A percentile compares a stretch with the other conserved stretches of the same genome.
Evolutionary conservation across 306 rosid genomes (phyloP).

Genomic region (Acmispon strigosus): DNA sequence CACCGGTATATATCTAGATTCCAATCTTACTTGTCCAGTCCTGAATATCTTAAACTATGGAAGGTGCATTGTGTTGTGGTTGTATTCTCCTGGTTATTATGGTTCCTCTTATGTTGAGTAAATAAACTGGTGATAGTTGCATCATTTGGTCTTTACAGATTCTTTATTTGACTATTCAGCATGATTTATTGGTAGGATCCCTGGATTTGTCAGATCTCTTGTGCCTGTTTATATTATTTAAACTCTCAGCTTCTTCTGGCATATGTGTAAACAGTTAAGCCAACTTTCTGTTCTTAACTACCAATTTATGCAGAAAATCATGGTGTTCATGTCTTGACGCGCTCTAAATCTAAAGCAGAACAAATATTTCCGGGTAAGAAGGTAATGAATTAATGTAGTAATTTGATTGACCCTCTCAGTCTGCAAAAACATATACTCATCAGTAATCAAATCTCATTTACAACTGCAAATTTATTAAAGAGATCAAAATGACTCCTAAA

Average conservation of each 20-base stretch:
- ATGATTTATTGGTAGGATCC: background rate
- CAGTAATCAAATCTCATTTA: background rate
- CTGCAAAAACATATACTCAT: background rate
- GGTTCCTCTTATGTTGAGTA: background rate
- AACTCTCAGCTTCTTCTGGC: slow-evolving; percentile 6
- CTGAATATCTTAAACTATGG: background rate
- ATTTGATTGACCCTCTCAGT: slow-evolving; percentile 13
- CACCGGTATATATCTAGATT: background rate
- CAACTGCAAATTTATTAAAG: background rate
- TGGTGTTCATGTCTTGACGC: slow-evolving; percentile 67
- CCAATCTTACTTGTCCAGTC: background rate
- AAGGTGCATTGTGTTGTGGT: background rate
- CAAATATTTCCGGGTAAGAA: slow-evolving; percentile 97
- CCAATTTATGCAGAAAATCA: slow-evolving; percentile 63
- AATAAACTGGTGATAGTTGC: slow-evolving; percentile 15
- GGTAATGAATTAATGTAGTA: slow-evolving; percentile 51
- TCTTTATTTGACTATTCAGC: background rate
- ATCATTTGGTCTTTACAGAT: background rate
- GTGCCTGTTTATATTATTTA: background rate
- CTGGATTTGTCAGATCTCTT: slow-evolving; percentile 12
- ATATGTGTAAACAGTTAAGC: background rate
- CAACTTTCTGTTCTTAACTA: slow-evolving; percentile 13
- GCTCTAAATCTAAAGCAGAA: slow-evolving; percentile 87
- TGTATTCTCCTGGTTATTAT: background rate
- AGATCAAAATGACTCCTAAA: background rate